phyloP scores from a whole-genome alignment of 2,329 filamentous ascomycete genomes.

The Xylaria sp. region DNA sequence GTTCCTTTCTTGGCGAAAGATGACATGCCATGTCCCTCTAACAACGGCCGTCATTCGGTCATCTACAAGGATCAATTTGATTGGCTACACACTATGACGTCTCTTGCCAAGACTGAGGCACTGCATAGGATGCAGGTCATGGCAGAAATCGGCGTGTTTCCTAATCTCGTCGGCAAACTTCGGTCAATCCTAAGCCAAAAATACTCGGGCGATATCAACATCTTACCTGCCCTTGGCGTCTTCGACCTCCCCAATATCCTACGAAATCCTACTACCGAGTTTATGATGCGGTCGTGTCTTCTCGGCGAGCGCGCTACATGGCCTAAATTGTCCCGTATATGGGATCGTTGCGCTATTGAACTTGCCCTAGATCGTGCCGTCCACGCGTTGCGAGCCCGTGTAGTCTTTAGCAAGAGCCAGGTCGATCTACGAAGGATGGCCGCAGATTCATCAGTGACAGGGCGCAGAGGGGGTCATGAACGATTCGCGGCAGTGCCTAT shows the following conservation, averaged over 20 bases:
- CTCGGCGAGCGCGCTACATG: slow-evolving; percentile 88
- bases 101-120: slow-evolving; percentile 81
- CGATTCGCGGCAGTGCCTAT: slow-evolving; percentile 34
- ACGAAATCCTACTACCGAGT: slow-evolving; percentile 85
- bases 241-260: slow-evolving; percentile 81
- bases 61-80: slow-evolving; percentile 57
- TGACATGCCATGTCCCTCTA: slow-evolving; percentile 63
- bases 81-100: slow-evolving; percentile 75
- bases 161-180: slow-evolving; percentile 80
- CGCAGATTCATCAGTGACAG: slow-evolving; percentile 49
- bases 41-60: slow-evolving; percentile 41
- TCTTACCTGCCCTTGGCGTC: slow-evolving; percentile 81
- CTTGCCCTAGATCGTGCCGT: slow-evolving; percentile 83
- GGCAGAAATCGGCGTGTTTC: slow-evolving; percentile 82
- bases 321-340: slow-evolving; percentile 86
- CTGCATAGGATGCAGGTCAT: slow-evolving; percentile 84
- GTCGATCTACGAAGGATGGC: slow-evolving; percentile 65
- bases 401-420: slow-evolving; percentile 75
- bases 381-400: slow-evolving; percentile 72
- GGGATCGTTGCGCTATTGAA: slow-evolving; percentile 90
- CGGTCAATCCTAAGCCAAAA: slow-evolving; percentile 87
- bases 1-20: slow-evolving; percentile 85
- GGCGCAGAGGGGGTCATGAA: slow-evolving; percentile 39
- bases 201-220: slow-evolving; percentile 95
- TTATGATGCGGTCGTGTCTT: slow-evolving; percentile 83